Conservation (phyloP, 2,329 filamentous ascomycete genomes). For the Aureobasidium sp. region DNA sequence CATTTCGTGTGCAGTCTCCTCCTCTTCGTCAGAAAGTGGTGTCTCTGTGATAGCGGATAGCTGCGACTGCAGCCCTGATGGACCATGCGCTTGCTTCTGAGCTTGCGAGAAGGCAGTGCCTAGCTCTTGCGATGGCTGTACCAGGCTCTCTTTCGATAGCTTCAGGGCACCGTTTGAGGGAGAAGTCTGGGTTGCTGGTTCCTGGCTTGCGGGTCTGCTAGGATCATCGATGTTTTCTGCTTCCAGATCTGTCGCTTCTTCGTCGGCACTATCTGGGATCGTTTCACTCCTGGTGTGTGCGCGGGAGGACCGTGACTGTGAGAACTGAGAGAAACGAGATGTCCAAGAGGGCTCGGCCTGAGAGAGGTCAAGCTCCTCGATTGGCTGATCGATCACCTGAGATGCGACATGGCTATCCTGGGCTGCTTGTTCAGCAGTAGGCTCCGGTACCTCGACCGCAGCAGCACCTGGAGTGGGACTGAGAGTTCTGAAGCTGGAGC, state of each 20-base stretch:
- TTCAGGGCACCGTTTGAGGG: not conserved
- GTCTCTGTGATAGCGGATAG: not conserved
- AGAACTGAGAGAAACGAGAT: not conserved
- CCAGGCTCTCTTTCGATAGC: not conserved
- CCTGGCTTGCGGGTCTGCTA: not conserved
- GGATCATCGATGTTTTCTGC: not conserved
- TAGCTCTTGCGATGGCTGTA: slow-evolving; percentile 5
- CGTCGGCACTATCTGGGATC: slow-evolving; percentile 11
- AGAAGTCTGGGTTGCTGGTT: not conserved
- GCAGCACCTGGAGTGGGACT: not conserved
- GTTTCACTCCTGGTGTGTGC: slow-evolving; percentile 11
- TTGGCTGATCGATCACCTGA: not conserved
- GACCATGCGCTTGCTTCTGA: not conserved
- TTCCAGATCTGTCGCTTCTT: not conserved
- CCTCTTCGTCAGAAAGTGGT: not conserved
- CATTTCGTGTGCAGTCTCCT: slow-evolving; percentile 12
- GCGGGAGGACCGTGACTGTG: not conserved
- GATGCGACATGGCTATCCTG: not conserved
- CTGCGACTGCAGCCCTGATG: not conserved
- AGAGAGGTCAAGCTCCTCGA: slow-evolving; percentile 12
- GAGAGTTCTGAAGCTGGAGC: slow-evolving; percentile 7
- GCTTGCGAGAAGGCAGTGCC: not conserved
- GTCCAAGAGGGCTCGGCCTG: slow-evolving; percentile 8
- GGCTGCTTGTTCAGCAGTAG: not conserved
- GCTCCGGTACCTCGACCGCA: not conserved